These are phyloP conservation scores for Paradendryphiella salina DNA, from an alignment of 2,329 filamentous ascomycete species.

Conservation along the genomic window DNA sequence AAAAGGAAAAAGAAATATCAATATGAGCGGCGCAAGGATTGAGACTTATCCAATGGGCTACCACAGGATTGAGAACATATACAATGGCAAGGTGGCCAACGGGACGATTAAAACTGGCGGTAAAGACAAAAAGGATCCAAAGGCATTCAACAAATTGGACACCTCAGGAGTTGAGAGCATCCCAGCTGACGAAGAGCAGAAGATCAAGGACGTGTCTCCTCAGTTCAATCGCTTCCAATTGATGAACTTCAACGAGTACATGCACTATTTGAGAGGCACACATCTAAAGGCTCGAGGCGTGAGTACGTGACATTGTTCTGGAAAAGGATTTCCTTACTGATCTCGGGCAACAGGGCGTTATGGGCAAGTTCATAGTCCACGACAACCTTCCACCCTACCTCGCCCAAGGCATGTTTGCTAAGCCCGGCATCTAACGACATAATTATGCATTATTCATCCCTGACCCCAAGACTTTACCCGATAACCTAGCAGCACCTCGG, in stretches of 20 bases:
- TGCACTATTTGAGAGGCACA: constrained; percentile 43
- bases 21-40: constrained; percentile 20
- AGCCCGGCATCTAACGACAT: constrained; percentile 32
- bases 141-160: constrained; percentile 51
- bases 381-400: constrained; percentile 51
- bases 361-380: constrained; percentile 52
- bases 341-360: constrained; percentile 38
- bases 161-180: constrained; percentile 48
- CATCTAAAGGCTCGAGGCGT: constrained; percentile 55
- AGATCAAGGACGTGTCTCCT: constrained; percentile 52
- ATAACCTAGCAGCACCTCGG: constrained; percentile 47
- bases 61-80: constrained; percentile 33
- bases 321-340: not conserved
- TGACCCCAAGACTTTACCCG: constrained; percentile 33
- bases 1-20: not conserved
- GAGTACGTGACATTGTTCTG: not conserved
- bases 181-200: constrained; percentile 48
- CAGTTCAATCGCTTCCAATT: constrained; percentile 53
- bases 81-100: constrained; percentile 32
- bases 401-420: constrained; percentile 39
- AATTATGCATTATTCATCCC: constrained; percentile 35
- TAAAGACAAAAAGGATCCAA: constrained; percentile 29
- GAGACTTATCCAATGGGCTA: constrained; percentile 27
- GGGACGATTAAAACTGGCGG: constrained; percentile 31
- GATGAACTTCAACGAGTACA: constrained; percentile 50